Conservation (phyloP, 1,284 basidiomycete species). For the Trichosporon sp. region DNA sequence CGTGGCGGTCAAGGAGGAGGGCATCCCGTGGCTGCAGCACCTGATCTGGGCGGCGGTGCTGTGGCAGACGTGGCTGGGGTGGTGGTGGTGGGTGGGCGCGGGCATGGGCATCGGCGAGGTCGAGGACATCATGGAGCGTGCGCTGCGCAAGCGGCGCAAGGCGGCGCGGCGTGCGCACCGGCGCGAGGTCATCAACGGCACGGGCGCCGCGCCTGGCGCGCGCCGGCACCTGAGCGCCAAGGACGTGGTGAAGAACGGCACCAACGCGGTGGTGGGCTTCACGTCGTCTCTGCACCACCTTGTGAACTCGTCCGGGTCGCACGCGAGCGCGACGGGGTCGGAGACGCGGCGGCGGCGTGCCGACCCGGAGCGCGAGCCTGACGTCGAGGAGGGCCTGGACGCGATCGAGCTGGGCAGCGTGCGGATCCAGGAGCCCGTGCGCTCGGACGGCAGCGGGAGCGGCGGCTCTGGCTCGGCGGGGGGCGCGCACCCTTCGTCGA, state of each 20-base stretch:
- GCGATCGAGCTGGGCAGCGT: conserved; percentile 19
- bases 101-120: conserved; percentile 61
- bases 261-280: conserved; percentile 14
- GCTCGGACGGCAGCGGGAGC: not conserved
- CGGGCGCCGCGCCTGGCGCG: not conserved
- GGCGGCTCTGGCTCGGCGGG: conserved; percentile 7
- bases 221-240: not conserved
- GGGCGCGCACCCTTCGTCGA: conserved; percentile 21
- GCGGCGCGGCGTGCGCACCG: conserved; percentile 22
- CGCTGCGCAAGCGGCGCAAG: conserved; percentile 41
- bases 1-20: conserved; percentile 73
- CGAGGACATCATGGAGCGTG: conserved; percentile 49
- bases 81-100: conserved; percentile 98
- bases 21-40: conserved; percentile 78
- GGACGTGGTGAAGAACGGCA: conserved; percentile 11
- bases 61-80: conserved; percentile 79
- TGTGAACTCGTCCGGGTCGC: not conserved
- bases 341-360: not conserved
- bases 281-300: conserved; percentile 11
- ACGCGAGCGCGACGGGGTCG: not conserved
- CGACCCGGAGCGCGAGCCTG: not conserved
- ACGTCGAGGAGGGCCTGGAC: conserved; percentile 25
- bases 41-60: conserved; percentile 81
- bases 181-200: conserved; percentile 18
- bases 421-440: conserved; percentile 12